Evolutionary conservation across 768 basidiomycete species (phyloP).

Genomic region (Cubamyces sp.): DNA sequence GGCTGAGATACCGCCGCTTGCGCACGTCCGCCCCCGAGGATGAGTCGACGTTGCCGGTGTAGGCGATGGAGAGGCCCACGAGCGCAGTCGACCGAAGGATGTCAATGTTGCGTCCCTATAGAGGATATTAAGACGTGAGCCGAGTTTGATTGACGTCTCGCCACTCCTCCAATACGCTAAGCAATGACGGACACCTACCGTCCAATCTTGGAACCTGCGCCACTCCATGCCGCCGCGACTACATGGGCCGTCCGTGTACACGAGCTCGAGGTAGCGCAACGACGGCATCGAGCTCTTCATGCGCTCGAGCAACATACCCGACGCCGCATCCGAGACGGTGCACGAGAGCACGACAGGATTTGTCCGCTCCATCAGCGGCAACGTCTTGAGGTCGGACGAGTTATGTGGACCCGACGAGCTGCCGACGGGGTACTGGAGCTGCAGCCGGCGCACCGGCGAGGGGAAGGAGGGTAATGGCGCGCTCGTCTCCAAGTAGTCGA

Average conservation of each 20-base stretch:
- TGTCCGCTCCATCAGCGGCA: constrained; percentile 21
- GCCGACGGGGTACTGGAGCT: constrained; percentile 24
- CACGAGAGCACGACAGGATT: constrained; percentile 25
- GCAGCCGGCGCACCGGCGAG: constrained; percentile 23
- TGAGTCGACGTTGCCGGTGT: constrained; percentile 1
- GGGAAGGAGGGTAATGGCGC: constrained; percentile 24
- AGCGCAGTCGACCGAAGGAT: constrained; percentile 19
- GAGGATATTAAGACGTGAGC: background rate
- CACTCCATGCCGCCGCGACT: constrained; percentile 3
- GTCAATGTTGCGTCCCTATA: constrained; percentile 18
- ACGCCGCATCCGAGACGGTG: constrained; percentile 17
- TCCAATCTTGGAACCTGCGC: constrained; percentile 19
- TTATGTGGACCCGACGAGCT: constrained; percentile 4
- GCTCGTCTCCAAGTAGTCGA: constrained; percentile 28
- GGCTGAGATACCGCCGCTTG: background rate
- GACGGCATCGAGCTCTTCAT: constrained; percentile 24
- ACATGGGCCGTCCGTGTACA: constrained; percentile 20
- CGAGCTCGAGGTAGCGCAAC: constrained; percentile 25
- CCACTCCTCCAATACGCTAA: background rate
- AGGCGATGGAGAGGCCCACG: constrained; percentile 21
- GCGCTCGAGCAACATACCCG: constrained; percentile 20
- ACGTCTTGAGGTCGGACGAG: constrained; percentile 19
- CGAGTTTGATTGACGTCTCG: constrained; percentile 7
- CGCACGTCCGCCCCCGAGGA: constrained; percentile 1
- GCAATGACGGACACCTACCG: constrained; percentile 15